Conservation (phyloP, 805 yeast species). For the Wickerhamiella kurtzmanii region DNA sequence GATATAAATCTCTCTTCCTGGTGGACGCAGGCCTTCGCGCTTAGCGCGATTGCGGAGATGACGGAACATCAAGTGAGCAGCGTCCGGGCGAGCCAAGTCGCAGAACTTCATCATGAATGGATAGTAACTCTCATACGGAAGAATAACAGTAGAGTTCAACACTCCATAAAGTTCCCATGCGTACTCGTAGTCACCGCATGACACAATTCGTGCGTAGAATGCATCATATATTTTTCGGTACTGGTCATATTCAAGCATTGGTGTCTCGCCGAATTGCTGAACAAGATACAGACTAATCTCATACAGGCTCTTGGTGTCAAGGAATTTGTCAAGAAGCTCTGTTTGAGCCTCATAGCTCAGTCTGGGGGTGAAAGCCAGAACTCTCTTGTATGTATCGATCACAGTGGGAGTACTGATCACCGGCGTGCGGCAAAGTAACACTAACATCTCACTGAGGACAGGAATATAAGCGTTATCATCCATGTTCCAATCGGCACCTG, state of each 20-base stretch:
- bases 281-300: slow-evolving; percentile 30
- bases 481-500: slow-evolving; percentile 35
- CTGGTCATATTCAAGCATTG: slow-evolving; percentile 18
- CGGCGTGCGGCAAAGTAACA: slow-evolving; percentile 21
- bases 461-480: slow-evolving; percentile 19
- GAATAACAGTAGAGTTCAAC: slow-evolving; percentile 38
- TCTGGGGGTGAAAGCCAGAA: slow-evolving; percentile 29
- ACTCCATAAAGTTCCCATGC: slow-evolving; percentile 50
- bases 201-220: slow-evolving; percentile 33
- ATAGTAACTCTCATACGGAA: slow-evolving; percentile 46
- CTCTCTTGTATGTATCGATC: slow-evolving; percentile 30
- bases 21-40: slow-evolving; percentile 35
- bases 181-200: slow-evolving; percentile 28
- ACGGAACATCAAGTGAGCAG: slow-evolving; percentile 49
- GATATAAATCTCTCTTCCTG: slow-evolving; percentile 43
- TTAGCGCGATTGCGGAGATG: slow-evolving; percentile 44
- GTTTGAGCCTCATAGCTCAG: slow-evolving; percentile 30
- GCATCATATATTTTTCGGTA: slow-evolving; percentile 31
- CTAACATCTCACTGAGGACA: slow-evolving; percentile 23
- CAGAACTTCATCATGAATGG: slow-evolving; percentile 48
- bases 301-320: slow-evolving; percentile 28
- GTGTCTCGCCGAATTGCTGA: slow-evolving; percentile 31
- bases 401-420: slow-evolving; percentile 20
- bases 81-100: slow-evolving; percentile 39
- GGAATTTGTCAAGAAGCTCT: slow-evolving; percentile 28